phyloP scores from a whole-genome alignment of 2,329 filamentous ascomycete genomes.

The Rosellinia necatrix region DNA sequence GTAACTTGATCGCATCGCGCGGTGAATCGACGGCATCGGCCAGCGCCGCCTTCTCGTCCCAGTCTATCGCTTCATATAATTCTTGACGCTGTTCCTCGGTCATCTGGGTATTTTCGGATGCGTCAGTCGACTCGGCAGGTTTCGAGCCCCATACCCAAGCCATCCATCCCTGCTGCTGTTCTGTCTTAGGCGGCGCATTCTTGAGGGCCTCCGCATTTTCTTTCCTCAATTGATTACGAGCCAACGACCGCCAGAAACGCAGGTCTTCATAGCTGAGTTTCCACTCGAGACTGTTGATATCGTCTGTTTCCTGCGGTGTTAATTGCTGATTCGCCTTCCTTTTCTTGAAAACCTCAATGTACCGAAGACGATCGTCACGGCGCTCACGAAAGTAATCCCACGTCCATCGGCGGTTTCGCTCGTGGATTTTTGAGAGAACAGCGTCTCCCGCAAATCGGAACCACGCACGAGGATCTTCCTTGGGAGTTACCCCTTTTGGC shows the following conservation, averaged over 20 bases:
- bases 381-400: conserved; percentile 96
- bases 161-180: conserved; percentile 83
- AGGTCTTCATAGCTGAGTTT: conserved; percentile 94
- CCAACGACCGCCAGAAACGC: conserved; percentile 94
- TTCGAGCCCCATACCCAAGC: conserved; percentile 91
- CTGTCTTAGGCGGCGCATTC: conserved; percentile 54
- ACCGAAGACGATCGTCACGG: conserved; percentile 83
- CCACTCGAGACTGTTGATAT: conserved; percentile 77
- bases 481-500: conserved; percentile 78
- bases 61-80: conserved; percentile 96
- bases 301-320: conserved; percentile 69
- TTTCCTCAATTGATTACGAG: conserved; percentile 91
- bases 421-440: conserved; percentile 91
- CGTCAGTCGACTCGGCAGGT: conserved; percentile 58
- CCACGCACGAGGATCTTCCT: conserved; percentile 92
- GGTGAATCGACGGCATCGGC: conserved; percentile 88
- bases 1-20: conserved; percentile 88
- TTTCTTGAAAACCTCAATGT: conserved; percentile 97
- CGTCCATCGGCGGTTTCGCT: conserved; percentile 89
- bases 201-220: conserved; percentile 92
- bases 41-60: conserved; percentile 92
- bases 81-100: conserved; percentile 96
- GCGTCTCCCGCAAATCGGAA: conserved; percentile 88
- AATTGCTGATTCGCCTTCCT: conserved; percentile 77
- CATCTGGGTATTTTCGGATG: conserved; percentile 81